Evolutionary conservation across 1,284 basidiomycete genomes (phyloP).

Genomic region (Marasmius fiardii): DNA sequence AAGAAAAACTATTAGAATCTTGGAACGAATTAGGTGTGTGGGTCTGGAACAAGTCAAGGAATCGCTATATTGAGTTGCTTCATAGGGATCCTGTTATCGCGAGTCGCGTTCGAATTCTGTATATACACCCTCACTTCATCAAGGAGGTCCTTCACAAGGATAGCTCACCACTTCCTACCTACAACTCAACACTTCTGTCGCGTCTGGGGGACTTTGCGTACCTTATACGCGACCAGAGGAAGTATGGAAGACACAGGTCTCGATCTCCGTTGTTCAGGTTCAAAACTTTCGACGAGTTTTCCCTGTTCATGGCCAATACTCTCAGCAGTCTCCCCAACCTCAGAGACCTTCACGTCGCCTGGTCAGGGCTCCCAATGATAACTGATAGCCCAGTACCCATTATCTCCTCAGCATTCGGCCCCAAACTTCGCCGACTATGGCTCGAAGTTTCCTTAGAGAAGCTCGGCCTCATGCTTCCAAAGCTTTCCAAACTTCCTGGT

Average conservation of each 20-base stretch:
- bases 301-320: slow-evolving; percentile 35
- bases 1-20: slow-evolving; percentile 3
- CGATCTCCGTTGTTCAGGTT: slow-evolving; percentile 25
- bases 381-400: slow-evolving; percentile 31
- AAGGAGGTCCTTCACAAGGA: slow-evolving; percentile 28
- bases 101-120: slow-evolving; percentile 37
- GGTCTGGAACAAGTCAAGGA: not conserved
- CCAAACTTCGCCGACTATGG: slow-evolving; percentile 35
- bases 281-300: slow-evolving; percentile 31
- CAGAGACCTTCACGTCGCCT: slow-evolving; percentile 41
- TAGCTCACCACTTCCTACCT: slow-evolving; percentile 6
- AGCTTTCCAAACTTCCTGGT: slow-evolving; percentile 24
- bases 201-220: slow-evolving; percentile 27
- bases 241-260: slow-evolving; percentile 22
- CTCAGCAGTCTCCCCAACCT: slow-evolving; percentile 37
- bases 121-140: slow-evolving; percentile 41
- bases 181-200: slow-evolving; percentile 19
- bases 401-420: slow-evolving; percentile 30
- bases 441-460: slow-evolving; percentile 39
- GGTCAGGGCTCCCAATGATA: slow-evolving; percentile 34
- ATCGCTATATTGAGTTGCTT: not conserved
- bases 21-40: slow-evolving; percentile 10
- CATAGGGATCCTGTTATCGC: slow-evolving; percentile 41
- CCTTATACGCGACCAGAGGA: slow-evolving; percentile 29
- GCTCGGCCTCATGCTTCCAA: slow-evolving; percentile 28